phyloP scores from a whole-genome alignment of 2,329 filamentous ascomycete genomes.

The Penicillium capsulatum region DNA sequence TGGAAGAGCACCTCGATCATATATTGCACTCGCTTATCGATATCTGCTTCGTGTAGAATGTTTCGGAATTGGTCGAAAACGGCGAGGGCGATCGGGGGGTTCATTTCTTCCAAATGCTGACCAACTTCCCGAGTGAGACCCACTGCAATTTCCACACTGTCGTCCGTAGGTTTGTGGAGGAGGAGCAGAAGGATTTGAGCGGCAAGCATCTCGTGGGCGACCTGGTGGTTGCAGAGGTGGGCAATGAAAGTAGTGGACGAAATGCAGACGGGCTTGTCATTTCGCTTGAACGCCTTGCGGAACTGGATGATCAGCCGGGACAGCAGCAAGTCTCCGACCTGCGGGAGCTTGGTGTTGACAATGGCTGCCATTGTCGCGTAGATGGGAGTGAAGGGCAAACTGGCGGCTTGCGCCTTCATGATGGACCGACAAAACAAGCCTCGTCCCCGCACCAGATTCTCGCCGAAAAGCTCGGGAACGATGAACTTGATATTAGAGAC shows the following conservation, averaged over 20 bases:
- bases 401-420: conserved; percentile 97
- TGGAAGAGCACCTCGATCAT: conserved; percentile 99
- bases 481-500: conserved; percentile 97
- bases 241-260: conserved; percentile 92
- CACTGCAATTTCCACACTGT: conserved; percentile 96
- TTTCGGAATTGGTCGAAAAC: conserved; percentile 96
- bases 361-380: conserved; percentile 95
- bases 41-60: conserved; percentile 92
- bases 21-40: conserved; percentile 97
- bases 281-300: conserved; percentile 89
- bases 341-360: conserved; percentile 94
- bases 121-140: conserved; percentile 89
- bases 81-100: conserved; percentile 74
- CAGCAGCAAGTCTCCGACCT: conserved; percentile 86
- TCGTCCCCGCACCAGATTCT: conserved; percentile 87
- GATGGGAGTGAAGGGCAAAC: conserved; percentile 91
- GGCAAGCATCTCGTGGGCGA: conserved; percentile 87
- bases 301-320: conserved; percentile 86
- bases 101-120: conserved; percentile 94
- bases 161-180: conserved; percentile 91
- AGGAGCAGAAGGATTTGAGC: conserved; percentile 90
- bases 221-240: conserved; percentile 92
- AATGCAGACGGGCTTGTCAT: conserved; percentile 93
- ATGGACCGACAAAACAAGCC: conserved; percentile 93
- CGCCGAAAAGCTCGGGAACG: conserved; percentile 88